These are phyloP conservation scores for Ustilago xerochloae DNA, from an alignment of 1,284 basidiomycete species.

Conservation along the genomic window DNA sequence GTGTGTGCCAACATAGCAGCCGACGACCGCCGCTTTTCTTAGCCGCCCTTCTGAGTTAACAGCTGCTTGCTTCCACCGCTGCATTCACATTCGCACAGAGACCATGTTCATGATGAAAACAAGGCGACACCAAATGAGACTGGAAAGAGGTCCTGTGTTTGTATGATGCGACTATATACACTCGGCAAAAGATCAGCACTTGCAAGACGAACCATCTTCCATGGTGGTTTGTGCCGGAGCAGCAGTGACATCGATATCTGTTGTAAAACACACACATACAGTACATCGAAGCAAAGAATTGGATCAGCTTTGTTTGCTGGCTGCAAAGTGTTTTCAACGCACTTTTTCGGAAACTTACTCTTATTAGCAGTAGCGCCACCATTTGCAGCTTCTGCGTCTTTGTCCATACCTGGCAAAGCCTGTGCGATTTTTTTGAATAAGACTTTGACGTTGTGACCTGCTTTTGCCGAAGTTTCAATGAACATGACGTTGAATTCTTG, in stretches of 20 bases:
- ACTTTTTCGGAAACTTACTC: slow-evolving; percentile 28
- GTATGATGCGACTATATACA: not conserved
- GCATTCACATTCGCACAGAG: too few relatives aligned
- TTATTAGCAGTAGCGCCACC: slow-evolving; percentile 44
- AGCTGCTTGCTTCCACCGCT: too few relatives aligned
- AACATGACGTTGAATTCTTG: slow-evolving; percentile 95
- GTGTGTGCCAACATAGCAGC: too few relatives aligned
- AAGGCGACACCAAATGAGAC: not conserved
- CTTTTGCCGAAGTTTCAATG: slow-evolving; percentile 99
- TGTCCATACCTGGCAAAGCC: slow-evolving; percentile 95
- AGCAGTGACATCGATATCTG: slow-evolving; percentile 58
- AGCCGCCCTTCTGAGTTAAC: too few relatives aligned
- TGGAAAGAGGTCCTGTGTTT: too few relatives aligned
- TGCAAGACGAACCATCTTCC: slow-evolving; percentile 56
- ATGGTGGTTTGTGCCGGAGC: slow-evolving; percentile 50
- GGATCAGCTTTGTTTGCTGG: not conserved
- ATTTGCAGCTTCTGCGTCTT: slow-evolving; percentile 75
- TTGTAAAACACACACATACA: not conserved
- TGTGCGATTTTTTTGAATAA: slow-evolving; percentile 99
- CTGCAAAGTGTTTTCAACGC: too few relatives aligned
- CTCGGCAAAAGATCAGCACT: slow-evolving; percentile 28
- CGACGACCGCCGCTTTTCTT: too few relatives aligned
- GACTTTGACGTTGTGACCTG: slow-evolving; percentile 98
- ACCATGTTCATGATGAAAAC: not conserved
- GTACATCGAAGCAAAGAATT: not conserved